Conservation (phyloP, 1,139 yeast species). For the Debaryomyces udenii region DNA sequence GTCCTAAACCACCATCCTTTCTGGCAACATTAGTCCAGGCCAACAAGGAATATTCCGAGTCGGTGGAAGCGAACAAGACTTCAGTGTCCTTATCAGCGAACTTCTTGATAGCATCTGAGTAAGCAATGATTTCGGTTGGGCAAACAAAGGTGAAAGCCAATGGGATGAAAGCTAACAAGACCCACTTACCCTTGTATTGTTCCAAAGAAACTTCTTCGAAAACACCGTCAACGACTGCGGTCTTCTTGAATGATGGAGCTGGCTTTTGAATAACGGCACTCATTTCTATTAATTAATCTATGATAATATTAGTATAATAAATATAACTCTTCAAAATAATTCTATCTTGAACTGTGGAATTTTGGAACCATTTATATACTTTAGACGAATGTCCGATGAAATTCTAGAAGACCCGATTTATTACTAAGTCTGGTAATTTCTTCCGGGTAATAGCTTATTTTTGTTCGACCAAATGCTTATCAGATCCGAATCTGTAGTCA, state of each 20-base stretch:
- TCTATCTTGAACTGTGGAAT: conserved; percentile 1
- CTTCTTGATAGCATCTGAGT: conserved; percentile 91
- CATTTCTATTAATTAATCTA: conserved; percentile 44
- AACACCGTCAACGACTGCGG: conserved; percentile 94
- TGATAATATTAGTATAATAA: neutral
- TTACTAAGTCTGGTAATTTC: conserved; percentile 18
- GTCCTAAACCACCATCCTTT: conserved; percentile 98
- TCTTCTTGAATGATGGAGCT: conserved; percentile 94
- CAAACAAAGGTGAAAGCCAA: conserved; percentile 98
- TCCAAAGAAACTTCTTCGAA: conserved; percentile 94
- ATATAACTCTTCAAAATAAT: too few relatives aligned
- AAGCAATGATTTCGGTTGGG: conserved; percentile 98
- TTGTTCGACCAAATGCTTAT: conserved; percentile 1
- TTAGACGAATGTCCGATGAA: conserved; percentile 6
- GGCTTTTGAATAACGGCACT: conserved; percentile 89
- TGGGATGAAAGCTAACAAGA: conserved; percentile 93
- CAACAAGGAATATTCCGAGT: conserved; percentile 93
- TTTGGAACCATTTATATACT: conserved; percentile 6
- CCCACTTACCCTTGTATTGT: conserved; percentile 98
- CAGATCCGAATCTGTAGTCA: neutral
- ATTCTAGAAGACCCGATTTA: conserved; percentile 21
- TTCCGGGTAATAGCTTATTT: conserved; percentile 7
- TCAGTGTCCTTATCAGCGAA: conserved; percentile 86
- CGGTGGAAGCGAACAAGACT: conserved; percentile 95
- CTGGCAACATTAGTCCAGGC: conserved; percentile 98